Evolutionary conservation across 73 alveolate genomes (phyloP).

Genomic region (Uronychia setigera): DNA sequence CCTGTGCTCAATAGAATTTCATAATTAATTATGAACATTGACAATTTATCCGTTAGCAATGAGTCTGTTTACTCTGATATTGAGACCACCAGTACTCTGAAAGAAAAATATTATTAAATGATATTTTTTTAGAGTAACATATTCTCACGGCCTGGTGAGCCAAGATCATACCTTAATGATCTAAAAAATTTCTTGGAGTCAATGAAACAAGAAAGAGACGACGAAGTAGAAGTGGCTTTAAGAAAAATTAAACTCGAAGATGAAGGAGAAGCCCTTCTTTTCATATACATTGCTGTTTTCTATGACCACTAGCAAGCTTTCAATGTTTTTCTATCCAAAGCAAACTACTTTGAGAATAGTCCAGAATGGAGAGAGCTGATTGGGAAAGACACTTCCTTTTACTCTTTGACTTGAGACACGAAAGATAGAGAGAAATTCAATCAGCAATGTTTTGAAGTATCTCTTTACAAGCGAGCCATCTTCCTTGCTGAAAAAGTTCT

Average conservation of each 20-base stretch:
- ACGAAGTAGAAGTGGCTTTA: neutral
- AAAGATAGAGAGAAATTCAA: neutral
- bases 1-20: too few species aligned
- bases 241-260: neutral
- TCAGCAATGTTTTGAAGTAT: neutral
- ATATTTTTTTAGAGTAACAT: too few species aligned
- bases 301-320: neutral
- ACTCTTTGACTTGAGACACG: neutral
- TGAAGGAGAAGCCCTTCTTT: neutral
- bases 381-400: neutral
- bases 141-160: too few species aligned
- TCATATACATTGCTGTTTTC: neutral
- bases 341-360: neutral
- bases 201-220: neutral
- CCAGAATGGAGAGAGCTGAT: neutral
- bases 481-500: neutral
- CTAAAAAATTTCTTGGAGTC: neutral
- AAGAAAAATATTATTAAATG: too few species aligned
- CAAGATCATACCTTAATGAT: too few species aligned
- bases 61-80: too few species aligned
- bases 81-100: too few species aligned
- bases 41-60: too few species aligned
- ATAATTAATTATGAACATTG: too few species aligned
- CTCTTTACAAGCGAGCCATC: neutral
- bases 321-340: neutral